Percentiles rank a stretch among this genome's conserved stretches.
Evolutionary conservation across 805 yeast species (phyloP).

Genomic region (Wickerhamomyces strasburgensis): DNA sequence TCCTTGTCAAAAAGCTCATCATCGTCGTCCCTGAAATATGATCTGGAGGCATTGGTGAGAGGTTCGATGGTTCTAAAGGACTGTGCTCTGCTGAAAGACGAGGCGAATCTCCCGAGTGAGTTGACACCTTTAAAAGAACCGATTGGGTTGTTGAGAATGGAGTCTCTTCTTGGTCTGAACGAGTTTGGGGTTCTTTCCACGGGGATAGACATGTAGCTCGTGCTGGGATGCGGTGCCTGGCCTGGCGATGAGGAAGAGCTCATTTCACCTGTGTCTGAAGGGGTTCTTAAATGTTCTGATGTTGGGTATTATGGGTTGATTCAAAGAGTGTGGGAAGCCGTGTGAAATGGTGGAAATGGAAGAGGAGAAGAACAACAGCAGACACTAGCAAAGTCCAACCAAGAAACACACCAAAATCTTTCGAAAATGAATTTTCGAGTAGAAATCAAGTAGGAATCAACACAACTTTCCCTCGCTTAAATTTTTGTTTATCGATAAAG

Average conservation of each 20-base stretch:
- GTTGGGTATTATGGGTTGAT: too few relatives aligned
- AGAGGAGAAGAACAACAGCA: too few relatives aligned
- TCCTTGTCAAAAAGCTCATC: slow-evolving; percentile 69
- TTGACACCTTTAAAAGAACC: slow-evolving; percentile 63
- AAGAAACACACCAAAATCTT: too few relatives aligned
- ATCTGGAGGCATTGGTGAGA: slow-evolving; percentile 39
- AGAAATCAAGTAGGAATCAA: too few relatives aligned
- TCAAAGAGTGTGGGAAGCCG: too few relatives aligned
- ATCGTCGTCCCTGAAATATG: slow-evolving; percentile 54
- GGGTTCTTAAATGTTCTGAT: too few relatives aligned
- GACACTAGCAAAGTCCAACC: too few relatives aligned
- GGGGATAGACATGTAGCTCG: slow-evolving; percentile 14
- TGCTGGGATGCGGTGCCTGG: slow-evolving; percentile 7
- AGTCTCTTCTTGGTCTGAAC: slow-evolving; percentile 29
- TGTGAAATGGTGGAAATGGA: too few relatives aligned
- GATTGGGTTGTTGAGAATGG: slow-evolving; percentile 40
- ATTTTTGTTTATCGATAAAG: too few relatives aligned
- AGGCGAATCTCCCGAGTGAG: slow-evolving; percentile 73
- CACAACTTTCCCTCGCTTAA: too few relatives aligned
- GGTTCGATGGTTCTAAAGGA: slow-evolving; percentile 56
- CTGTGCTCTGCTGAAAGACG: slow-evolving; percentile 76
- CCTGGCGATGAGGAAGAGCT: neutral
- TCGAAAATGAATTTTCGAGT: too few relatives aligned
- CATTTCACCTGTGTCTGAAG: too few relatives aligned
- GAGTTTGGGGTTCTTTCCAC: slow-evolving; percentile 18